Evolutionary conservation across 805 yeast genomes (phyloP).

Genomic region (Ogataea polymorpha): DNA sequence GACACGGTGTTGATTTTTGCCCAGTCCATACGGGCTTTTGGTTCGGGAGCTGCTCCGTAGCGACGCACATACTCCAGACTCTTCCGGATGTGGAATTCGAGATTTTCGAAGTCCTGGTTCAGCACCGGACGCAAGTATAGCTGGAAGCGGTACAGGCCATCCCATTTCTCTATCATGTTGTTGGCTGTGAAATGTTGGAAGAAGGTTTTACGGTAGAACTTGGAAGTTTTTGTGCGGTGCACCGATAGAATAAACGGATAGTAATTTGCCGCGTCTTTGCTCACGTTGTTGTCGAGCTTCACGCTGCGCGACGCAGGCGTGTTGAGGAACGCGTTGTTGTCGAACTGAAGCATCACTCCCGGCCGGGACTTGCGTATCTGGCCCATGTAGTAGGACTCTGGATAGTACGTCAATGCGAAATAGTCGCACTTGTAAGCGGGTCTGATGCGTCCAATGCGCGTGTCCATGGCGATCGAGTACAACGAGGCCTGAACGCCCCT

Average conservation of each 20-base stretch:
- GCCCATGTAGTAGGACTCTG: constrained; percentile 22
- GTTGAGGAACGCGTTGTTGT: constrained; percentile 24
- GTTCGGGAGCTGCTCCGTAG: constrained; percentile 6
- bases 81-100: constrained; percentile 11
- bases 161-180: constrained; percentile 8
- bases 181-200: constrained; percentile 16
- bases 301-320: constrained; percentile 5
- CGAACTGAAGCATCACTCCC: constrained; percentile 19
- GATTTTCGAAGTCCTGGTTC: constrained; percentile 14
- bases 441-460: constrained; percentile 8
- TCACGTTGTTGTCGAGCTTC: not conserved
- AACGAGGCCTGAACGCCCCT: constrained; percentile 26
- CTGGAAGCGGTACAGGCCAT: constrained; percentile 28
- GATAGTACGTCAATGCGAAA: constrained; percentile 25
- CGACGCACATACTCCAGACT: constrained; percentile 19
- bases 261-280: not conserved
- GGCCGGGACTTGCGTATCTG: constrained; percentile 34
- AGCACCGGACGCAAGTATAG: constrained; percentile 2
- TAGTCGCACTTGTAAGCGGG: constrained; percentile 20
- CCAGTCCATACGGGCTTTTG: constrained; percentile 20
- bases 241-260: constrained; percentile 27
- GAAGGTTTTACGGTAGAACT: constrained; percentile 19
- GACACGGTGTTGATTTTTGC: constrained; percentile 8
- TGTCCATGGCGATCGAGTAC: constrained; percentile 10
- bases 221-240: constrained; percentile 21